phyloP scores from a whole-genome alignment of 352 stramenopile genomes.

The Pythium scleroteichum region DNA sequence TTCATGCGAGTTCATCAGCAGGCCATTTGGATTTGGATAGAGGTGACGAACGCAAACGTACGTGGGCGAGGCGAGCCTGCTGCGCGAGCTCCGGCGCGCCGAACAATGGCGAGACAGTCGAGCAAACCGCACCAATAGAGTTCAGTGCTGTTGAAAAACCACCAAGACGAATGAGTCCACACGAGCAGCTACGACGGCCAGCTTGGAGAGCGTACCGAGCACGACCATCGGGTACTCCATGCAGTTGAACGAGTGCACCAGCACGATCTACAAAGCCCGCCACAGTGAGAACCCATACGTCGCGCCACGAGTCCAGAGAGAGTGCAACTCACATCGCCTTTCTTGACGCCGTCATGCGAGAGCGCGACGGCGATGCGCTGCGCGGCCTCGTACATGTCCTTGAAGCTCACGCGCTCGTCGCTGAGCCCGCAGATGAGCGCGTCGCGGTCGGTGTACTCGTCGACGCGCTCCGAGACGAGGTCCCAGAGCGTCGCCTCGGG shows the following conservation, averaged over 20 bases:
- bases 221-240: slow-evolving; percentile 60
- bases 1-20: too few relatives aligned
- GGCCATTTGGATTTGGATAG: too few relatives aligned
- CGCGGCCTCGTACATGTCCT: slow-evolving; percentile 40
- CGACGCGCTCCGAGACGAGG: slow-evolving; percentile 38
- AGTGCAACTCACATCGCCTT: slow-evolving; percentile 46
- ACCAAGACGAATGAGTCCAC: too few relatives aligned
- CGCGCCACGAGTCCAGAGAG: too few relatives aligned
- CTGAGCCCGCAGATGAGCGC: slow-evolving; percentile 62
- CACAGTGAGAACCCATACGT: not conserved
- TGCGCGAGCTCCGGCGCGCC: slow-evolving; percentile 43
- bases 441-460: slow-evolving; percentile 34
- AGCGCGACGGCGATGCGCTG: slow-evolving; percentile 49
- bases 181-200: too few relatives aligned
- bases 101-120: slow-evolving; percentile 60
- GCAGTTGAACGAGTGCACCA: slow-evolving; percentile 74
- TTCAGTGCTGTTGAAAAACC: slow-evolving; percentile 32
- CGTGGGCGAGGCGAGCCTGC: slow-evolving; percentile 28
- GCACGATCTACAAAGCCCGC: slow-evolving; percentile 33
- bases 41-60: too few relatives aligned
- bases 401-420: slow-evolving; percentile 48
- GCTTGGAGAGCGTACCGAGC: slow-evolving; percentile 33
- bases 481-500: slow-evolving; percentile 42
- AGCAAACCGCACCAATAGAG: slow-evolving; percentile 53
- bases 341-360: slow-evolving; percentile 44